Evolutionary conservation across 441 rosid species (phyloP).

Genomic region (Populus trichocarpa): DNA sequence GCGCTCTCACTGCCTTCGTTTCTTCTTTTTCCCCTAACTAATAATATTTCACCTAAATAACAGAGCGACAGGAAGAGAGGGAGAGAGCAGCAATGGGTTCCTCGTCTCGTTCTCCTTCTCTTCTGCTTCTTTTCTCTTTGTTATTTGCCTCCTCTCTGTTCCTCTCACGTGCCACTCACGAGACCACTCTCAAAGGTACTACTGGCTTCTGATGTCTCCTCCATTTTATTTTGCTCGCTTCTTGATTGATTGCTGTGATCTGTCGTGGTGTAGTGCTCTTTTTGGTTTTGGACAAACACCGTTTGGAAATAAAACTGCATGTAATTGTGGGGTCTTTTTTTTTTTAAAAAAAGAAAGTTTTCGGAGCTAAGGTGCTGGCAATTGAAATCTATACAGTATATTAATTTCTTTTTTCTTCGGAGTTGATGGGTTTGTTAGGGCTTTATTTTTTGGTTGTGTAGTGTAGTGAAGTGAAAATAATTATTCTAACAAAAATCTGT

Average conservation of each 20-base stretch:
- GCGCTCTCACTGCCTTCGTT: neutral
- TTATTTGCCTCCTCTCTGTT: constrained; percentile 8
- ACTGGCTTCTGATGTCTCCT: neutral
- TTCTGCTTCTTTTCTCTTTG: constrained; percentile 9
- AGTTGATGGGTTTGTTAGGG: neutral
- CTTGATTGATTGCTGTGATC: neutral
- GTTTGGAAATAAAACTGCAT: neutral
- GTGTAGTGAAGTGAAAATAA: neutral
- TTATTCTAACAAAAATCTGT: too few relatives aligned
- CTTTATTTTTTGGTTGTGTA: neutral
- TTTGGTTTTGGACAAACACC: neutral
- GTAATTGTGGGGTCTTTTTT: neutral
- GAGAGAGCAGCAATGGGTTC: constrained; percentile 4
- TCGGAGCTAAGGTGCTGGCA: neutral
- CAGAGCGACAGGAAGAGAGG: neutral
- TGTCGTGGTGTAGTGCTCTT: neutral
- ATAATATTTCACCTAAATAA: too few relatives aligned
- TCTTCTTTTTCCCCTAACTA: too few relatives aligned
- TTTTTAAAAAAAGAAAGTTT: too few relatives aligned
- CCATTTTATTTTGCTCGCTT: neutral
- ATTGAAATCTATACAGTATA: neutral
- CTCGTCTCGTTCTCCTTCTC: constrained; percentile 5
- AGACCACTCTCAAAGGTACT: constrained; percentile 26
- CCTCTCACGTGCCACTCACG: constrained; percentile 15
- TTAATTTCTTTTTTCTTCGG: neutral